phyloP scores from a whole-genome alignment of 352 stramenopile species.

The Phytophthora aleatoria region DNA sequence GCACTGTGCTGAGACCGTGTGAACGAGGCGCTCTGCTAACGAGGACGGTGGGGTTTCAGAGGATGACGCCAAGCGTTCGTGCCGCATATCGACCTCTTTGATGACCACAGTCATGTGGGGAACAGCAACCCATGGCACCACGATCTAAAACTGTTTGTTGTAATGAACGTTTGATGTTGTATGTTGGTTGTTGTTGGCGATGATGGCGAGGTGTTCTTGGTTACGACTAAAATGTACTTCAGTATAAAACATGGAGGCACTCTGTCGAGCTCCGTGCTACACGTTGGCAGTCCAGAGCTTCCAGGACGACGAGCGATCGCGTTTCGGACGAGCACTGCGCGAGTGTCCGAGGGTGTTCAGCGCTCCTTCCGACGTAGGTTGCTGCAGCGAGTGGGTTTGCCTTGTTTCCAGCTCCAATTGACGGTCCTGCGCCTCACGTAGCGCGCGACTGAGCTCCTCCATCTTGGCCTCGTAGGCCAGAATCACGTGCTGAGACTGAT shows the following conservation, averaged over 20 bases:
- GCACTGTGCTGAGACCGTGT: too few species aligned
- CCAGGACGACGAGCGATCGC: slow-evolving; percentile 39
- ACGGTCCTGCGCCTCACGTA: slow-evolving; percentile 55
- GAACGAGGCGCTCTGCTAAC: too few species aligned
- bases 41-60: too few species aligned
- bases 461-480: slow-evolving; percentile 77
- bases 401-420: slow-evolving; percentile 35
- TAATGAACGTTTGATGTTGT: slow-evolving; percentile 1
- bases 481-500: slow-evolving; percentile 66
- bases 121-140: background rate
- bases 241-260: background rate
- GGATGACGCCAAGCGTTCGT: too few species aligned
- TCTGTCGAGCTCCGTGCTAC: slow-evolving; percentile 7
- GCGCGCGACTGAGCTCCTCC: slow-evolving; percentile 66
- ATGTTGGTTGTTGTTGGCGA: background rate
- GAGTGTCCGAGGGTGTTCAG: slow-evolving; percentile 4
- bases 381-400: slow-evolving; percentile 22
- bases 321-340: slow-evolving; percentile 18
- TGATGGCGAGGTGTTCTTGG: slow-evolving; percentile 6
- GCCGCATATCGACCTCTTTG: too few species aligned
- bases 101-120: too few species aligned
- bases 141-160: background rate
- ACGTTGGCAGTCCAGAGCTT: slow-evolving; percentile 46
- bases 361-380: slow-evolving; percentile 12
- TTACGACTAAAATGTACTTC: slow-evolving; percentile 19